Base-by-base conservation (phyloP, 2,329 filamentous ascomycete species). In the Talaromyces pinophilus region DNA sequence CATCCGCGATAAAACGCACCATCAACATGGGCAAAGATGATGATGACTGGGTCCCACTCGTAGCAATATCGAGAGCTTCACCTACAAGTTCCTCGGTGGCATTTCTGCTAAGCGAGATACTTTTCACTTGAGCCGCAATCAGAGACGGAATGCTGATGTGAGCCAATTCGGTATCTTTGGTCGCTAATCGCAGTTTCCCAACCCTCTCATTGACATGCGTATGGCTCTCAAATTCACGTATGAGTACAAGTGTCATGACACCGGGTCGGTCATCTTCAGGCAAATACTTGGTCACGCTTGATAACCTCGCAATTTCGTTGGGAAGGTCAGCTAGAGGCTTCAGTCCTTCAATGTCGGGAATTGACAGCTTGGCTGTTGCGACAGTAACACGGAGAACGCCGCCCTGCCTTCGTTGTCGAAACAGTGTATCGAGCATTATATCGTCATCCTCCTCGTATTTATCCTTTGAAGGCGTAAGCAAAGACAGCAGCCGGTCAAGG, bases 231-330 rank as follows among this genome's bases (percentile, higher is more conserved):
- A 92, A 72, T 19, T 88, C 86, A 62, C 88, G 86, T 63, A 97
- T 77, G 35, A 87, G 82, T 0, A 85, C 83, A 44, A 99, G 82
- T 0, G 90, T 93, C 44, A 99, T 82, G 22, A 98, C 82, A 0
- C 95, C 95, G 1, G 95, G 95, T 1, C 93, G 87, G 72, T 99
- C 94, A 77, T 99, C 95, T 71, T 99, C 94, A 0, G 95, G 94
- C 2, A 99, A 84, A 75, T 98, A 98, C 75, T 97, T 98, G 6
- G 94, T 87, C 30, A 99, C 92, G 0, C 89, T 93, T 0, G 93
- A 92, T 5, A 99, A 82, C 70, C 91, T 92, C 5, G 90, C 85
- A 59, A 98, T 77, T 72, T 99, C 95, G 69, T 91, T 89, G 0
- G 86, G 89, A 8, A 99, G 84, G 11, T 85, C 84, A 7, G 89